Base-by-base conservation (phyloP, 2,329 filamentous ascomycete species). In the Claviceps sp. region DNA sequence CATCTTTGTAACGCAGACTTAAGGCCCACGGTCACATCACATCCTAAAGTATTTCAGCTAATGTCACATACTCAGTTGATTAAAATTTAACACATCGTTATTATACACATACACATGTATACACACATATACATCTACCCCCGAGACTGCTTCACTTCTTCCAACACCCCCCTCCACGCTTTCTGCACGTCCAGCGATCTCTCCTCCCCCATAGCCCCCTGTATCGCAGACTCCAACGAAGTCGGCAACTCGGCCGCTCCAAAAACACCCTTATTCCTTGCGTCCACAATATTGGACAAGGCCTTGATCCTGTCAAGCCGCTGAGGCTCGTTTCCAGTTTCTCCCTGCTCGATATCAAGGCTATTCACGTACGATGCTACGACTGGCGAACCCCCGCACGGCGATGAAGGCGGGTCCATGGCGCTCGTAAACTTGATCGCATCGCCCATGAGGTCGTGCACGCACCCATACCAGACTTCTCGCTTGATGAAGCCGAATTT, bases 391-490 rank as follows among this genome's bases (percentile, higher is more conserved):
- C 55, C 53, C 22, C 58, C 54, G 4, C 55, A 48, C 11, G 54
- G 48, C 7, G 52, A 50, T n/a, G 55, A 55, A 4, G 60, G 57
- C 2, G 61, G 57, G 2, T 60, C 61, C 0, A 53, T 55, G 0
- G 58, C 45, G 1, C 55, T 37, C 26, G 57, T 52, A 1, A 57
- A 59, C 1, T 62, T 58, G 11, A 59, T 55, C 0, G 71, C 70
- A 2, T 72, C 68, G 3, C 68, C 62, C 61, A 81, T 67, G 14
- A 81, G 52, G 13, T 78, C 75, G 14, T 58, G 58, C 0, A 73
- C 71, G 39, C 70, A 70, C 26, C 68, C 68, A 58, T 80, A 81
- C 74, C 78, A 80, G 1, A 72, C 67, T 41, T 73, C 70, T 17
- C 73, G 68, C 45, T 75, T 71, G 52, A 78, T 69, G 0, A 61